Evolutionary conservation across 768 basidiomycete species (phyloP).

Genomic region (Calvatia gigantea): DNA sequence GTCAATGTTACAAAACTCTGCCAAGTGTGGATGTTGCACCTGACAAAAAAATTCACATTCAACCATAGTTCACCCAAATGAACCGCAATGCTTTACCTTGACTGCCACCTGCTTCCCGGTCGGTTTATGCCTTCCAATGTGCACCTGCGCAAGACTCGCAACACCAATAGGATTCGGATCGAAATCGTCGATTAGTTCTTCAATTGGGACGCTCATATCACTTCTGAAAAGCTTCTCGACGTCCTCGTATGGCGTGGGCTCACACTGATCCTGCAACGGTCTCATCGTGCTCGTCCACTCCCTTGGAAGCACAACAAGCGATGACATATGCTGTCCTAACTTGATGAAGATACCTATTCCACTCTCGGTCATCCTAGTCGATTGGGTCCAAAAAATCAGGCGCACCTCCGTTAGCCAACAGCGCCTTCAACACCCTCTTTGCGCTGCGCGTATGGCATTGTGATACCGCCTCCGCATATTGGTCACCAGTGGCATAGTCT

Average conservation of each 20-base stretch:
- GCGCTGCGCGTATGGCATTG: conserved; percentile 86
- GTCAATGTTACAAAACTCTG: conserved; percentile 90
- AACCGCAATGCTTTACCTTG: conserved; percentile 47
- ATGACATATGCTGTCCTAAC: conserved; percentile 84
- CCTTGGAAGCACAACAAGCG: conserved; percentile 49
- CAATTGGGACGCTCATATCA: conserved; percentile 73
- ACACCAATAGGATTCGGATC: conserved; percentile 89
- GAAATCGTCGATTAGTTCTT: conserved; percentile 81
- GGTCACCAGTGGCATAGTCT: conserved; percentile 47
- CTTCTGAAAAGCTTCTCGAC: conserved; percentile 70
- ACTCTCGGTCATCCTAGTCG: background rate
- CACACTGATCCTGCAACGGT: conserved; percentile 86
- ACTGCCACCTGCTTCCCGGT: conserved; percentile 82
- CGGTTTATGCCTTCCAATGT: conserved; percentile 69
- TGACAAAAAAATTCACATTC: conserved; percentile 22
- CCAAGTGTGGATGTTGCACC: conserved; percentile 91
- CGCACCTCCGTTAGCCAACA: conserved; percentile 85
- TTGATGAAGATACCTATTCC: conserved; percentile 76
- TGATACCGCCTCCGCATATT: conserved; percentile 54
- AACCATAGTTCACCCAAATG: background rate
- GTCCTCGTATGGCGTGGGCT: conserved; percentile 79
- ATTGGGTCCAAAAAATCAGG: conserved; percentile 5
- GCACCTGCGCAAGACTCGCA: conserved; percentile 95
- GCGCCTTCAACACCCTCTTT: conserved; percentile 69
- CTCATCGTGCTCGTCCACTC: conserved; percentile 53